Evolutionary conservation across 169 alveolate genomes (phyloP).

Genomic region (Pseudocohnilembus persalinus): DNA sequence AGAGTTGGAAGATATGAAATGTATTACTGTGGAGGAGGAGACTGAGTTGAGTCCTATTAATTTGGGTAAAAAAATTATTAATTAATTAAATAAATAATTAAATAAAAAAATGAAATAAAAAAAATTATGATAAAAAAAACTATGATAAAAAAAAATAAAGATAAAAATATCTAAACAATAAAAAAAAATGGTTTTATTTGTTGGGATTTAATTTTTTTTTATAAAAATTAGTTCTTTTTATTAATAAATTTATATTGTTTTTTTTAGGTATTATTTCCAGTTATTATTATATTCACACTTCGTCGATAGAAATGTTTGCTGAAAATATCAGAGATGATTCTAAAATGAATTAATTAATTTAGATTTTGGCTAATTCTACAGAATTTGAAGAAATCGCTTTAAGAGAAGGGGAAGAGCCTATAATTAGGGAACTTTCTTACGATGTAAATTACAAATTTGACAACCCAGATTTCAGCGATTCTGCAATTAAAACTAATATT

Average conservation of each 20-base stretch:
- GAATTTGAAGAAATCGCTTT: slow-evolving; percentile 86
- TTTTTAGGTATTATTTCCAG: not conserved
- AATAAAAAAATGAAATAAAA: too few relatives aligned
- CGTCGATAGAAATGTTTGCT: slow-evolving; percentile 63
- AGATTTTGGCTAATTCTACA: slow-evolving; percentile 82
- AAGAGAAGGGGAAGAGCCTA: slow-evolving; percentile 86
- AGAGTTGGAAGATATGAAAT: slow-evolving; percentile 92
- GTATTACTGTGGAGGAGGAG: slow-evolving; percentile 91
- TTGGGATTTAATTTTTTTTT: not conserved
- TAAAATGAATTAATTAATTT: slow-evolving; percentile 77
- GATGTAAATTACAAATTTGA: slow-evolving; percentile 54
- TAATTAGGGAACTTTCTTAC: slow-evolving; percentile 67
- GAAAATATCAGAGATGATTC: slow-evolving; percentile 61
- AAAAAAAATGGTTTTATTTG: too few relatives aligned
- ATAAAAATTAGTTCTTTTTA: too few relatives aligned
- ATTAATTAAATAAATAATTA: slow-evolving; percentile 50
- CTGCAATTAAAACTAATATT: slow-evolving; percentile 73
- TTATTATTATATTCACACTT: slow-evolving; percentile 33
- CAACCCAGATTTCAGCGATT: slow-evolving; percentile 48
- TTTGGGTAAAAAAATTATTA: slow-evolving; percentile 85
- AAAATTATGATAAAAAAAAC: too few relatives aligned
- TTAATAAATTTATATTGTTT: too few relatives aligned
- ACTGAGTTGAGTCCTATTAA: slow-evolving; percentile 76
- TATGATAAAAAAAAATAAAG: too few relatives aligned
- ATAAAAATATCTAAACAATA: too few relatives aligned